Percentiles rank a stretch among this genome's conserved stretches.
These are phyloP conservation scores for Raphanus hybrid DNA, from an alignment of 441 rosid species.

Conservation along the genomic window DNA sequence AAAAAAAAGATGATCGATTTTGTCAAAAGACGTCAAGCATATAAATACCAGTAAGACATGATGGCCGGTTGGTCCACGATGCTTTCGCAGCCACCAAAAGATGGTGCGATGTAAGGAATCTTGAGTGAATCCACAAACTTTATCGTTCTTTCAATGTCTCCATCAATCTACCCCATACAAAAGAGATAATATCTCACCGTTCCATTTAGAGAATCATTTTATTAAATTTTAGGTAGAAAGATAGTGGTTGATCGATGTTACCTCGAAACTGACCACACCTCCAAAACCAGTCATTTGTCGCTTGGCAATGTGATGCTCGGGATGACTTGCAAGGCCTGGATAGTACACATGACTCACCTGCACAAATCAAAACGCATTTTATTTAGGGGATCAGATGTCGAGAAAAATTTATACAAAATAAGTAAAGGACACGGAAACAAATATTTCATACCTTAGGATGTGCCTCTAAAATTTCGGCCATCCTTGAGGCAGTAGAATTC, in stretches of 20 bases:
- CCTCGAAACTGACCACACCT: slow-evolving; percentile 99
- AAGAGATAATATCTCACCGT: not conserved
- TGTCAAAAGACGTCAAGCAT: not conserved
- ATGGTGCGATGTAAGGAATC: slow-evolving; percentile 97
- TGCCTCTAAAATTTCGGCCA: slow-evolving; percentile 99
- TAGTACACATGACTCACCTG: slow-evolving; percentile 91
- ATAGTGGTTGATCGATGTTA: slow-evolving; percentile 24
- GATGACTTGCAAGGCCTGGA: slow-evolving; percentile 92
- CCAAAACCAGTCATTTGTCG: slow-evolving; percentile 97
- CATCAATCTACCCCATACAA: slow-evolving; percentile 61
- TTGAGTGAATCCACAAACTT: slow-evolving; percentile 85
- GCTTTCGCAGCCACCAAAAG: slow-evolving; percentile 98
- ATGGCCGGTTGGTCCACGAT: slow-evolving; percentile 97
- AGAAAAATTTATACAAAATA: not conserved
- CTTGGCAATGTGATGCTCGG: slow-evolving; percentile 89
- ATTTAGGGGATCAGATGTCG: not conserved
- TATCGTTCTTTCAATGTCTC: slow-evolving; percentile 69
- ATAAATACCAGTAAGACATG: slow-evolving; percentile 88
- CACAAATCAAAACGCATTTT: slow-evolving; percentile 15
- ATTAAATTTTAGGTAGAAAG: not conserved
- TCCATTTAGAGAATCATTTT: slow-evolving; percentile 13
- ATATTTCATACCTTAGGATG: slow-evolving; percentile 80
- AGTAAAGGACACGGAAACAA: not conserved
- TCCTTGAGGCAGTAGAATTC: slow-evolving; percentile 86
- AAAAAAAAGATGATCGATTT: not conserved